Evolutionary conservation across 495 filamentous ascomycete genomes (phyloP), one percentile per base, ranked within the genome.

Genomic region (Neurospora sp.): DNA sequence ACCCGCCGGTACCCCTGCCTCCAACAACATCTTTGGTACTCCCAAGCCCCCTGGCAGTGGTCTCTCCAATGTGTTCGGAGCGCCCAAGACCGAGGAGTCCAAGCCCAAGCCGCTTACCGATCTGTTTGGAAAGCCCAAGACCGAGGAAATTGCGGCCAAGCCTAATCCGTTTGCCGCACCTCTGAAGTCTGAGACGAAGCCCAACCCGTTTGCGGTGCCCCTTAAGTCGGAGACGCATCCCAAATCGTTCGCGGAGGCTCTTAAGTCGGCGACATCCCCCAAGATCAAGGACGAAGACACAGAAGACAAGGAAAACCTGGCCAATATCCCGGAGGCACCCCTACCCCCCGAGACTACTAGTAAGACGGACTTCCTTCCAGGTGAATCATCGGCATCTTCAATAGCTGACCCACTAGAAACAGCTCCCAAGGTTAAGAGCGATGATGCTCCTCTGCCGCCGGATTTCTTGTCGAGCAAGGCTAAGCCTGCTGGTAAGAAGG

Each of bases 301-400:
- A 10, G 77, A 79, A 11, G 54, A 76, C 23, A 81, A 83, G 73
- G 76, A 77, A 60, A 79, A 82, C 41, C 74, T 81, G 39, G 74
- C 78, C 37, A 79, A 79, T 18, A 73, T 80, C 62, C 71, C 83
- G 66, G 88, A 91, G 76, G 79, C 87, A 16, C 93, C 93, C 71
- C 81, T 95, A 42, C 93, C 93, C 39, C 93, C 92, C n/a, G 91
- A 94, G 74, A 80, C 91, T 60, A 92, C 91, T 27, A 93, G 89
- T 83, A 91, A 90, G 83, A 84, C 85, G 74, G 84, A 78, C 66
- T 93, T 90, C 80, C 84, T 85, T 40, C 81, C 90, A 71, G 89
- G 90, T 38, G 91, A 93, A 71, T 90, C 91, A 37, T 92, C 92
- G 8, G 86, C 86, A 72, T 92, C 91, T 20, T 92, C 92, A 71